Base-by-base conservation (phyloP, 176 grass and related monocot genomes). In the Themeda triandra region DNA sequence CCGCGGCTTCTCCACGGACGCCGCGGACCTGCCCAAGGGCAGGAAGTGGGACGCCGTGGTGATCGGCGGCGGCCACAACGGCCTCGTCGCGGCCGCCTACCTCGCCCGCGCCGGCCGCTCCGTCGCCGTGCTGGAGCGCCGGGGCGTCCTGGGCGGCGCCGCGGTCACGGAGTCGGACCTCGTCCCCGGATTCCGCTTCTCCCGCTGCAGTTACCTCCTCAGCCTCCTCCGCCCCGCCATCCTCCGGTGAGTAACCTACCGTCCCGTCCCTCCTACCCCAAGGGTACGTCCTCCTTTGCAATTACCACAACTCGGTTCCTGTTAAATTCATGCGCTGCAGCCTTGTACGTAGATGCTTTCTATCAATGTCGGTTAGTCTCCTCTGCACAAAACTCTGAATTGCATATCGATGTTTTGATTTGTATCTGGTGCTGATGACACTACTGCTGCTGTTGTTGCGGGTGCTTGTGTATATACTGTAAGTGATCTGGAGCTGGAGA, bases 11-110 rank as follows among this genome's bases (percentile, higher is more conserved):
- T 85, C 73, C 45, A 75, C 90, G 35, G 71, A 66, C 5, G 23
- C 86, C 5, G 23, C 85, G 0, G 51, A 63, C 69, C 84, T 87
- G 24, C 84, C 80, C 64, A 87, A 10, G 45, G 80, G 82, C 18
- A 95, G 86, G 82, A 58, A 81, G 24, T 98, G 92, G 93, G 93
- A 95, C 56, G 92, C 91, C 8, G 85, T 98, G 62, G 96, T 98
- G 73, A 83, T 98, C 76, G 96, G 96, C 63, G 93, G 95, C 32
- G 96, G 95, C 29, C 95, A 98, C 89, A 98, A 98, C 37, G 96
- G 96, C 71, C 96, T 98, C 54, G 89, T 88, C 24, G 92, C 96
- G 35, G 96, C 93, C n/a, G 93, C 96, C 15, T 98, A 95, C 87
- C 96, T 98, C 64, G 93, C 96, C 56, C 88, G 83, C 56, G 82